Base-by-base conservation (phyloP, 2,329 filamentous ascomycete species). In the Zymoseptoria brevis region DNA sequence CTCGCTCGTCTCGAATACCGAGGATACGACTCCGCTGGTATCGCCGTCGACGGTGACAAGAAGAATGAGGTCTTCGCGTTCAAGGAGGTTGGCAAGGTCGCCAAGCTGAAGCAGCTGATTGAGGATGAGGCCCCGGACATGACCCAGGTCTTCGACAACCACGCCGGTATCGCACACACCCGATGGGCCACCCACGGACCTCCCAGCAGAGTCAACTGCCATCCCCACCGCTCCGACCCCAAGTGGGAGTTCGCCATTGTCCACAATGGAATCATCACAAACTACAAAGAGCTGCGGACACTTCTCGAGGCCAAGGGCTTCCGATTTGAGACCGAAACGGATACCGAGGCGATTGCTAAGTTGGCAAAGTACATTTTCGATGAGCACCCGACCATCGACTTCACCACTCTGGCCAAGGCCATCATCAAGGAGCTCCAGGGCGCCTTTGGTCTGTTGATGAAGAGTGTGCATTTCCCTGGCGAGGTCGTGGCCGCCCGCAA, bases 211-310 rank as follows among this genome's bases (percentile, higher is more conserved):
- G 73, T 88, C 75, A 99, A 99, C 84, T 99, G 94, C 87, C 94
- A 99, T 78, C 94, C 94, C 71, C 93, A 97, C 84, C 95, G 92
- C 77, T 97, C 93, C 67, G 94, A 99, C 76, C 85, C 88, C 70
- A 89, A 80, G 72, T 99, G 93, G 91, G 89, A 99, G 79, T 99
- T 99, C 77, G 84, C 90, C 67, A 87, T 99, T 70, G 94, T 97
- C 62, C 94, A 99, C 87, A 99, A 99, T 79, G 94, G 94, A 74
- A 99, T 99, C 83, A 99, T 99, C 79, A 99, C 94, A 81, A 99
- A 99, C 85, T 99, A 99, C 86, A 99, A 99, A 84, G 94, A 99
- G 80, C 81, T 99, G 71, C 96, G 93, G 86, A 90, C 88, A 64
- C 86, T 99, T 65, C 84, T 99, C 68, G 84, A 88, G 79, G 83